Evolutionary conservation across 2,329 filamentous ascomycete genomes (phyloP), one percentile per base, ranked within the genome.

Genomic region (Huntiella omanensis): DNA sequence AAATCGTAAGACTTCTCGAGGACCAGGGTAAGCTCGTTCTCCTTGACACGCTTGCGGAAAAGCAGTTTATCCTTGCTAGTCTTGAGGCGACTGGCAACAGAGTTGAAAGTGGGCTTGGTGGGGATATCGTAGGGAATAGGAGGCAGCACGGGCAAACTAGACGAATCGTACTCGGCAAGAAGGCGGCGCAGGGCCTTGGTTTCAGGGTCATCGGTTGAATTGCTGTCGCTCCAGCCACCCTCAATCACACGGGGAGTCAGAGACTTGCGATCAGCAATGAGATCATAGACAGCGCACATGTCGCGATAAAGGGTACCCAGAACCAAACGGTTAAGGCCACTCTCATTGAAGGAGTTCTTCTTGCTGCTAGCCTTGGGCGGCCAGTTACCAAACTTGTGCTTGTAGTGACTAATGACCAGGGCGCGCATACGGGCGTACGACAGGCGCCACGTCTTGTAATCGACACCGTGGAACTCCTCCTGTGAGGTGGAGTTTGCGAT

Each of bases 111-210:
- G 1, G 88, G 88, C 17, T 92, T 62, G 52, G 78, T 72, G 2
- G 91, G 88, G 4, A 84, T 68, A 57, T 96, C 88, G 56, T 88
- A 96, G 0, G 91, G 88, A 47, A 96, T 77, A 0, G 88, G 85
- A 0, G 91, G 91, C 49, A 88, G 74, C 0, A 96, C 86, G 0
- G 91, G 91, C 1, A 88, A 85, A 11, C 80, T 83, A 6, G 83
- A 88, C 50, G 81, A 76, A 58, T 98, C 91, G 56, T 86, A 95
- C 61, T 96, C 88, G 53, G 74, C 78, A 52, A 95, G 69, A 10
- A 95, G 73, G 51, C 77, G 79, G 46, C 88, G 77, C 40, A 96
- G 66, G 2, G 83, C 84, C 35, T 77, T 71, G 8, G 74, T 69
- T 17, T 80, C 71, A 50, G 80, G 75, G 16, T 70, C 65, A 12